A percentile compares a stretch with the other conserved stretches of the same genome.
phyloP scores from a whole-genome alignment of 495 filamentous ascomycete genomes.

The Astrothelium subdiscretum region DNA sequence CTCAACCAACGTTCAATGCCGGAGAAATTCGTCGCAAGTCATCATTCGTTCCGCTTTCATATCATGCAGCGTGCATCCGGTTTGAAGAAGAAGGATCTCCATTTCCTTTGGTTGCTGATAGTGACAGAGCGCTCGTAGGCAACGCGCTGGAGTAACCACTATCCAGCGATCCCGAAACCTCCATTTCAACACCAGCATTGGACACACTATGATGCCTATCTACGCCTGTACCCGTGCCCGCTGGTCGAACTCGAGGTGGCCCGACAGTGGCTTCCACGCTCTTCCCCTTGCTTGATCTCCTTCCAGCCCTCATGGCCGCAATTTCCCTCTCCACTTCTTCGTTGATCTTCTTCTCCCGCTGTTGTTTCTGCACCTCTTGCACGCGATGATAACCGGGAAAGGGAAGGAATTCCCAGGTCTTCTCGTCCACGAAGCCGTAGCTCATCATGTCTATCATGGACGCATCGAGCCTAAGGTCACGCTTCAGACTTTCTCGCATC shows the following conservation, averaged over 20 bases:
- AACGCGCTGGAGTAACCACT: not conserved
- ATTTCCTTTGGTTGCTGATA: not conserved
- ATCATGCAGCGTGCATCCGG: not conserved
- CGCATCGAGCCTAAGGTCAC: constrained; percentile 35
- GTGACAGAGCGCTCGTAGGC: not conserved
- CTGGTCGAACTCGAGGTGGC: not conserved
- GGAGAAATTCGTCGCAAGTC: not conserved
- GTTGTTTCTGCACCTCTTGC: not conserved
- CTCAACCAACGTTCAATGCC: not conserved
- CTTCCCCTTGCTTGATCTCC: not conserved
- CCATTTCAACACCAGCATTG: not conserved
- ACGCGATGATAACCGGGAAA: not conserved
- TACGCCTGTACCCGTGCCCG: not conserved
- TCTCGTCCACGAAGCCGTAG: constrained; percentile 42
- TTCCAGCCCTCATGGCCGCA: not conserved
- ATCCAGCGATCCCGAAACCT: not conserved
- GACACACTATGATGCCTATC: not conserved
- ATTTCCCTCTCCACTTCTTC: not conserved
- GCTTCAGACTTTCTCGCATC: constrained; percentile 34
- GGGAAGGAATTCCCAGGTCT: constrained; percentile 5
- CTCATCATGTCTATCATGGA: constrained; percentile 38
- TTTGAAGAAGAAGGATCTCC: not conserved
- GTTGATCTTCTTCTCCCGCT: not conserved
- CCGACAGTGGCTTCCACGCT: not conserved
- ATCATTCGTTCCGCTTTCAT: not conserved